Base-by-base conservation (phyloP, 768 basidiomycete genomes). In the Vararia minispora region DNA sequence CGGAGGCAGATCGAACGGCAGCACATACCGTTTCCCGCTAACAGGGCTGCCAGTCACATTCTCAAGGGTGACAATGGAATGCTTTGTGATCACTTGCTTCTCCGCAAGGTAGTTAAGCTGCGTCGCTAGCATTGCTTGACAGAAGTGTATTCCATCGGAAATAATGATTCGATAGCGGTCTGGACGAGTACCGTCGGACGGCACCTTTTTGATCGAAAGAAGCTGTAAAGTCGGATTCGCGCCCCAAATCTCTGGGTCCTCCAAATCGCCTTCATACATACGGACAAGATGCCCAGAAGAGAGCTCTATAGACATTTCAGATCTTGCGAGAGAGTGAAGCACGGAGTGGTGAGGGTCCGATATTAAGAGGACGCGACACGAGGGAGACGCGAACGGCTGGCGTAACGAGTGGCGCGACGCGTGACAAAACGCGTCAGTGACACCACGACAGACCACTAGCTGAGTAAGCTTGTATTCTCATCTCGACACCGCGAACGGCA, bases 101-200 rank as follows among this genome's bases (percentile, higher is more conserved):
- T 79, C 69, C 11, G 92, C 77, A 46, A 88, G 61, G 6, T 64
- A 45, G 51, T 97, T 97, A 31, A 91, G 71, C 52, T 89, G 84
- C 0, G 92, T 97, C 4, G 91, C 87, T 24, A 98, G 68, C 95
- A 99, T 97, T 18, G 85, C 79, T 57, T 97, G 95, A 33, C 84
- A 66, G 56, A 85, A 95, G 47, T 84, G 62, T 14, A 68, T 65
- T 28, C 94, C 91, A 59, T 98, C 94, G 0, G 90, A 94, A 28
- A 97, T 64, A 58, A 97, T 87, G 43, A 94, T 69, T 44, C 89
- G 72, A 58, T 72, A 77, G 41, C 81, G 66, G 52, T 83, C 80
- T 31, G 31, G 59, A 6, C 37, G 57, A 4, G 9, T 47, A 7
- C 56, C 54, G 33, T 57, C 52, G 5, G 63, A 49, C 30, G 51